Evolutionary conservation across 1,284 basidiomycete species (phyloP), one percentile per base, ranked within the genome.

Genomic region (Sporisorium reilianum): DNA sequence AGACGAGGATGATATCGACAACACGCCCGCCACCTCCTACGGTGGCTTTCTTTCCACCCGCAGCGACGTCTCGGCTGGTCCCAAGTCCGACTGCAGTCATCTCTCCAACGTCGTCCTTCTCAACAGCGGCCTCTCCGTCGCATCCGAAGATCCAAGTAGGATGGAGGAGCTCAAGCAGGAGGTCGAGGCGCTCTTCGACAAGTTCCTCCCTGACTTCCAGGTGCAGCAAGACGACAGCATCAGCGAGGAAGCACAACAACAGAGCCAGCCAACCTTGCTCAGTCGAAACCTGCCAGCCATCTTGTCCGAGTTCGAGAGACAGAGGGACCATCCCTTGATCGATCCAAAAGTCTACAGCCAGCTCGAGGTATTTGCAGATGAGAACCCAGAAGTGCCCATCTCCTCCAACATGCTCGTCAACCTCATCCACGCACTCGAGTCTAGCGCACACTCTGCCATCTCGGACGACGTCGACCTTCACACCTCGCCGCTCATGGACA

Each of bases 1-100:
- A 41, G 70, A 73, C 46, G 70, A 71, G 22, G 58, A 65, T 26
- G 63, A 68, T 38, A 68, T 74, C 52, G 71, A 74, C 58, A 68
- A 74, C 25, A 74, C 71, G 11, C 71, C 71, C 11, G 71, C 71
- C 22, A 74, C 71, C 53, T 69, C 66, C 28, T 69, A 60, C 28
- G 66, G 62, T 18, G 71, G 59, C 50, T 69, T 69, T 25, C 55
- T 62, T 14, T 54, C 56, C 40, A 45, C 50, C 18, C 53, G 59
- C 36, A 62, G 65, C 51, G 65, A 74, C 42, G 18, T 40, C 45
- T 68, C 58, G 18, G 41, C 48, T 8, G 63, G 54, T 4, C 48
- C 55, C 10, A 65, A 69, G 32, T 68, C 62, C 3, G 62, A 74
- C 42, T 51, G 46, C 18, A 64, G 63, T n/a, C 63, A 63, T 18